Percentiles rank a stretch among this genome's conserved stretches.
Evolutionary conservation across 495 filamentous ascomycete species (phyloP).

Genomic region (Pyrenula massariospora): DNA sequence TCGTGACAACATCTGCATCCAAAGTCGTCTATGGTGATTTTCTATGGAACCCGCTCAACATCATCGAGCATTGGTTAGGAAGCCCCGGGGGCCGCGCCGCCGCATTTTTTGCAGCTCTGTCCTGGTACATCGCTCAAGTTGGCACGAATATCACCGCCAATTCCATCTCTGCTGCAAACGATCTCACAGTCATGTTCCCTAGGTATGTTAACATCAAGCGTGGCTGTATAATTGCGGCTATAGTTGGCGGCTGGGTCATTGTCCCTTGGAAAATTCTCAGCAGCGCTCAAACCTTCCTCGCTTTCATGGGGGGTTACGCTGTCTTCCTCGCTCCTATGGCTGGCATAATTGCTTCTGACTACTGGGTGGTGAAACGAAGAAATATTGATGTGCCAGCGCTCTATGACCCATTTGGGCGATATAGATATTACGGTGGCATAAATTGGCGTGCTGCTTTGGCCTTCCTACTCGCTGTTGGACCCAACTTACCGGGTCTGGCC

Average conservation of each 20-base stretch:
- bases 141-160: constrained; percentile 53
- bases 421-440: constrained; percentile 14
- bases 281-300: constrained; percentile 43
- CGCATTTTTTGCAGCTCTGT: constrained; percentile 42
- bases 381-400: constrained; percentile 36
- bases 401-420: constrained; percentile 37
- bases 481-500: constrained; percentile 20
- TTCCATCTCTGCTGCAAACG: constrained; percentile 45
- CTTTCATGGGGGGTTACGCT: constrained; percentile 42
- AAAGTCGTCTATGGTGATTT: constrained; percentile 38
- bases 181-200: constrained; percentile 45
- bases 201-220: constrained; percentile 46
- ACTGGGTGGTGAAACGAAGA: constrained; percentile 31
- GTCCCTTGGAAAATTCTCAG: constrained; percentile 54
- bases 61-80: constrained; percentile 35
- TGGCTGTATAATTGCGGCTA: constrained; percentile 39
- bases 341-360: constrained; percentile 36
- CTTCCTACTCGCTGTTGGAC: constrained; percentile 18
- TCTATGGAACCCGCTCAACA: constrained; percentile 44
- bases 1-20: constrained; percentile 39
- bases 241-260: constrained; percentile 41
- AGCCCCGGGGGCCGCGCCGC: constrained; percentile 34
- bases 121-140: constrained; percentile 39
- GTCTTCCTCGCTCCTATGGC: constrained; percentile 24
- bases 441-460: constrained; percentile 18